A percentile compares a stretch with the other conserved stretches of the same genome.
phyloP scores from a whole-genome alignment of 768 basidiomycete species.

The Suillus alpinus region DNA sequence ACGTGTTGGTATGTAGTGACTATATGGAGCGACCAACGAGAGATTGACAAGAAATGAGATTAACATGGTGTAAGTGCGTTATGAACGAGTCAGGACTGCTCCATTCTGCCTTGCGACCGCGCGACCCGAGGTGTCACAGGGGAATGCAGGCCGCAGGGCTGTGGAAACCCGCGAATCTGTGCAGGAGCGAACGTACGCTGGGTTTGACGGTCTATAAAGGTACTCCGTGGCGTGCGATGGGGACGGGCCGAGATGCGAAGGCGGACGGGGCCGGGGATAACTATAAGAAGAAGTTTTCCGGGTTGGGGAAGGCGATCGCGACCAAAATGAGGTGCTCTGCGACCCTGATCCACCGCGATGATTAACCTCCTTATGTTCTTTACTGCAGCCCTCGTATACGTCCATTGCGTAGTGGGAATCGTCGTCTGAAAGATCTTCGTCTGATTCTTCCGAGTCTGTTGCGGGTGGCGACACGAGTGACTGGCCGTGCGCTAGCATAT shows the following conservation, averaged over 20 bases:
- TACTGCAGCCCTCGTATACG: not conserved
- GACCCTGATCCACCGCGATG: slow-evolving; percentile 2
- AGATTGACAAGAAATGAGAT: not conserved
- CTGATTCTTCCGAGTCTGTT: slow-evolving; percentile 16
- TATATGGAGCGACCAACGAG: not conserved
- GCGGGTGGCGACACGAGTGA: slow-evolving; percentile 29
- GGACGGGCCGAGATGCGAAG: slow-evolving; percentile 4
- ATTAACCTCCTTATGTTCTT: slow-evolving; percentile 17
- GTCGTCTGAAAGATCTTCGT: slow-evolving; percentile 26
- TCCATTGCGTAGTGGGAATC: slow-evolving; percentile 26
- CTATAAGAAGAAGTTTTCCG: slow-evolving; percentile 3
- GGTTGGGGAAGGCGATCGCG: slow-evolving; percentile 7
- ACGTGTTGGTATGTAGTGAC: not conserved
- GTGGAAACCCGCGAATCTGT: slow-evolving; percentile 33
- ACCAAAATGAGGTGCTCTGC: slow-evolving; percentile 5
- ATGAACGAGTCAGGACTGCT: not conserved
- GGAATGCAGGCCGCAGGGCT: slow-evolving; percentile 31
- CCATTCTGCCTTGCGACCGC: not conserved
- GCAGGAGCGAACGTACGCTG: slow-evolving; percentile 31
- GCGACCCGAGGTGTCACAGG: slow-evolving; percentile 9
- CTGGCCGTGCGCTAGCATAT: slow-evolving; percentile 7
- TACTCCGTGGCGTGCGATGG: slow-evolving; percentile 15
- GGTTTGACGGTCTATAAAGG: slow-evolving; percentile 29
- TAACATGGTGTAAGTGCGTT: not conserved
- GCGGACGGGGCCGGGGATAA: not conserved